Evolutionary conservation across 2,329 filamentous ascomycete genomes (phyloP), one percentile per base, ranked within the genome.

Genomic region (Pseudogymnoascus sp.): DNA sequence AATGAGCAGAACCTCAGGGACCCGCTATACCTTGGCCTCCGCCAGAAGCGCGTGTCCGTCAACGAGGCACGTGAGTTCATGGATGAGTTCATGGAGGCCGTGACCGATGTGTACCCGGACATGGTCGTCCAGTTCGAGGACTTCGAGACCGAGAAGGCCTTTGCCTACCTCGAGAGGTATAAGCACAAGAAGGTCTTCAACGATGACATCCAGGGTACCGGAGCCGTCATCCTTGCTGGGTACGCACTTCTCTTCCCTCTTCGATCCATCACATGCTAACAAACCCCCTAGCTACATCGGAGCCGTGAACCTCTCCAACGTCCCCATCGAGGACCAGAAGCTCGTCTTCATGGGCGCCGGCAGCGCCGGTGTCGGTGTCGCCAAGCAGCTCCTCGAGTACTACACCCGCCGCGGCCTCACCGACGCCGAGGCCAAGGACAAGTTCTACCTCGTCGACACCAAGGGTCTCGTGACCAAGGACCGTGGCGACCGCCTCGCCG

Each of bases 391-490:
- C 67, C 92, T 96, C 63, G 91, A 96, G 78, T 97, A 91, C 83
- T 97, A 97, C 80, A 91, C 93, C 72, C 90, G 91, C 69, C 90
- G 93, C 70, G 95, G 95, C 42, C 82, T 97, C 72, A 89, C 88
- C 8, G 93, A 97, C 77, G 86, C 92, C 71, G 88, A 91, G 67
- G 95, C 95, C 63, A 87, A 88, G 71, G 86, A 88, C 73, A 95
- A 95, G 81, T 97, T 99, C 84, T 97, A 89, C 86, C 90, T 99
- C 59, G 93, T 97, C 65, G 95, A 97, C 79, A 96, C 92, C 73
- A 93, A 95, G 81, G 95, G 95, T 70, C 88, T 99, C 21, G 93
- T 99, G 61, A 96, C 95, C 67, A 83, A 84, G 66, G 93, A 99
- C 79, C 90, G 95, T 65, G 93, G 93, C 63, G 95, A 97, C 80